Evolutionary conservation across 1,284 basidiomycete species (phyloP).

Genomic region (Trichosporon asahii): DNA sequence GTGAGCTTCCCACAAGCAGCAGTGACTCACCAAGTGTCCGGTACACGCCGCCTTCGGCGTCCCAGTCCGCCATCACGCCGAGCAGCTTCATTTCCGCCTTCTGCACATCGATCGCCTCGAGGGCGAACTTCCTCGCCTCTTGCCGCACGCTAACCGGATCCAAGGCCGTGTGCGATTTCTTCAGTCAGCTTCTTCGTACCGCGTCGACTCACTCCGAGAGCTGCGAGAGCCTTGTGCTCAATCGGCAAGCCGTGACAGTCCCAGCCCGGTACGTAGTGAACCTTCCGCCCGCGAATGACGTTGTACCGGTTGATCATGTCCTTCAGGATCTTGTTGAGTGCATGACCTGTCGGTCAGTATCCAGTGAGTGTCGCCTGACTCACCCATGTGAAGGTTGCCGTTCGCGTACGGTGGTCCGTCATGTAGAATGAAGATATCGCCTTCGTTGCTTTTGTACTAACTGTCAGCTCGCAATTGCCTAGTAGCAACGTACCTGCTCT

Average conservation of each 20-base stretch:
- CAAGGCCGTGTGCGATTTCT: conserved; percentile 55
- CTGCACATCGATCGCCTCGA: conserved; percentile 72
- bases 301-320: conserved; percentile 93
- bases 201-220: conserved; percentile 60
- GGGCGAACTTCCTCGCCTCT: conserved; percentile 70
- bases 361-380: conserved; percentile 25
- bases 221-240: conserved; percentile 82
- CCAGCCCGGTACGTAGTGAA: conserved; percentile 94
- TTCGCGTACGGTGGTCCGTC: conserved; percentile 99
- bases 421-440: conserved; percentile 71
- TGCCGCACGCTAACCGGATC: conserved; percentile 64
- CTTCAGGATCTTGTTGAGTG: conserved; percentile 94
- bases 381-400: conserved; percentile 91
- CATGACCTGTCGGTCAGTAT: conserved; percentile 67
- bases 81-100: conserved; percentile 75
- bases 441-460: conserved; percentile 62
- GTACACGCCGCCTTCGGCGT: conserved; percentile 67
- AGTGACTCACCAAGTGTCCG: conserved; percentile 68
- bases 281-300: conserved; percentile 69
- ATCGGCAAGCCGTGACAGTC: conserved; percentile 98
- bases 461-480: background rate
- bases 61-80: conserved; percentile 93
- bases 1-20: background rate
- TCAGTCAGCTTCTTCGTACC: background rate
- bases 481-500: conserved; percentile 64